Base-by-base conservation (phyloP, 2,329 filamentous ascomycete species). In the Microdochium paspali region DNA sequence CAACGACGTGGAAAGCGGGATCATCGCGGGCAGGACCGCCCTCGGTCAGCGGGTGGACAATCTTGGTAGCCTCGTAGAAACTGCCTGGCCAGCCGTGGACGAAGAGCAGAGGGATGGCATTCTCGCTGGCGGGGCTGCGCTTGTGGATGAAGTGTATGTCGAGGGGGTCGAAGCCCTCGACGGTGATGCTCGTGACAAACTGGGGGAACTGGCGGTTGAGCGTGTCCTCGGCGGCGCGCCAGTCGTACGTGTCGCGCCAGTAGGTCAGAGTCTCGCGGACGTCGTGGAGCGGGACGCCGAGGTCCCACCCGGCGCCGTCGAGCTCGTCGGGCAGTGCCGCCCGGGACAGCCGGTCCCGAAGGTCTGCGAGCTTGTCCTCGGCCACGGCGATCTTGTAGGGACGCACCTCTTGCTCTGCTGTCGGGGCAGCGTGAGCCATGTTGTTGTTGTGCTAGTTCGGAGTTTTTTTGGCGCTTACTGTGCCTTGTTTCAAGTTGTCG, bases 21-120 rank as follows among this genome's bases (percentile, higher is more conserved):
- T 45, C 46, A 13, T 56, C 44, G 44, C 56, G 50, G 3, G 52
- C 65, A 45, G 53, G 62, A 24, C 18, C 53, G 12, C 57, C 65
- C 28, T 64, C 58, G 0, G 63, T 62, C 13, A 77, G 61, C 0
- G 70, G 63, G 1, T 69, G 71, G 6, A 89, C 66, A 43, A 87
- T 65, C 56, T 84, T 86, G 20, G 67, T 63, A 2, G 79, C 80
- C 63, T 88, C 84, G 44, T 84, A 59, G 58, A 85, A 87, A 52
- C 76, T 82, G 1, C 85, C 84, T 0, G 85, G 85, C 78, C 80
- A 64, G 40, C 61, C 61, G 45, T 64, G 61, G 23, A 64, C 56
- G 49, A 61, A 64, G 40, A 63, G 51, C 35, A 63, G 50, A 3
- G 61, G 61, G 21, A 64, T 59, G 13, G 61, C 61, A 23, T 54